A percentile compares a stretch with the other conserved stretches of the same genome.
These are phyloP conservation scores for Epichloe aotearoae DNA, from an alignment of 2,329 filamentous ascomycete genomes.

Conservation along the genomic window DNA sequence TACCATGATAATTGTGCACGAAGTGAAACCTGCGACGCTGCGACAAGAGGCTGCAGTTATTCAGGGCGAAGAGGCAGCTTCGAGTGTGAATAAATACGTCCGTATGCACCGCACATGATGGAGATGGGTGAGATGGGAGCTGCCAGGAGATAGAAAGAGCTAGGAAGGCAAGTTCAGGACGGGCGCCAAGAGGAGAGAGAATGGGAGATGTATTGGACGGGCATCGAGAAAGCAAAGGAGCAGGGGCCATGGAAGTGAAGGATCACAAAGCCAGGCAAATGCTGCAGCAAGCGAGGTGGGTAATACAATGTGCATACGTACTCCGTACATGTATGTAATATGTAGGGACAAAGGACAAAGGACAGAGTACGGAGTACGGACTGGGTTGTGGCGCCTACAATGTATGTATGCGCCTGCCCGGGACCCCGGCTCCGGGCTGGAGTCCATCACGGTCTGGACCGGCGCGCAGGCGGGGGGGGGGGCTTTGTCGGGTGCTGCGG, in stretches of 20 bases:
- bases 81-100: neutral
- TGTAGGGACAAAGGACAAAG: too few species aligned
- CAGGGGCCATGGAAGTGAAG: too few species aligned
- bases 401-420: neutral
- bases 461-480: slow-evolving; percentile 7
- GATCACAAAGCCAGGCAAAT: too few species aligned
- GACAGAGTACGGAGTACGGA: too few species aligned
- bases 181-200: neutral
- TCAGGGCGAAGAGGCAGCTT: neutral
- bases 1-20: neutral
- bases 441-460: slow-evolving; percentile 17
- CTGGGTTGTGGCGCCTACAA: neutral
- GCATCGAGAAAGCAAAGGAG: too few species aligned
- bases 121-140: neutral
- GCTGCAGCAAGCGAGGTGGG: too few species aligned
- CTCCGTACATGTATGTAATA: too few species aligned
- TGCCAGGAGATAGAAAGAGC: neutral
- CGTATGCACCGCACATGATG: neutral
- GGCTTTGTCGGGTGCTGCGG: slow-evolving; percentile 5
- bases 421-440: slow-evolving; percentile 10
- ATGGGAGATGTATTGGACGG: too few species aligned
- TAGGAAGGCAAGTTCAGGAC: neutral
- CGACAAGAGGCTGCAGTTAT: neutral
- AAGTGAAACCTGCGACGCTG: neutral
- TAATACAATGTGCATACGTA: too few species aligned